These are phyloP conservation scores for Xylaria sp. DNA, from an alignment of 2,329 filamentous ascomycete species.

Conservation along the genomic window DNA sequence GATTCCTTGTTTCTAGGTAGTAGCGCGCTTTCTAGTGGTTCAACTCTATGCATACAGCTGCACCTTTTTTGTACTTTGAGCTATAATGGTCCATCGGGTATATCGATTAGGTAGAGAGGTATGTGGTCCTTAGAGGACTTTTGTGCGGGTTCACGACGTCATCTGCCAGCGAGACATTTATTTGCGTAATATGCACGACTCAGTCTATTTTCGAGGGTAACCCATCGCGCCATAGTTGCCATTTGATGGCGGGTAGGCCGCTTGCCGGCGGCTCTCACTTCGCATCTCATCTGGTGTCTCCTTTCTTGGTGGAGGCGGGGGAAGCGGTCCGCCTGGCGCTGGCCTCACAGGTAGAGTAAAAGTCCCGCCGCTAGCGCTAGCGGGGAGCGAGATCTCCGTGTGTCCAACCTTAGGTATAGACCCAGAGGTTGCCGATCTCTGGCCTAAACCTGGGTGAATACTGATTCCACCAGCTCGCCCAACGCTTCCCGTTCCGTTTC, in stretches of 20 bases:
- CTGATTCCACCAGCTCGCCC: slow-evolving; percentile 59
- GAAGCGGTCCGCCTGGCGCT: slow-evolving; percentile 68
- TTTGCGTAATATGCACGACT: slow-evolving; percentile 14
- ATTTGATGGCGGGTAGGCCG: slow-evolving; percentile 61
- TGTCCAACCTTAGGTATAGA: slow-evolving; percentile 62
- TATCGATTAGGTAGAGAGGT: slow-evolving; percentile 12
- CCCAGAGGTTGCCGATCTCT: slow-evolving; percentile 63
- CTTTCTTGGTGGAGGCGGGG: slow-evolving; percentile 70
- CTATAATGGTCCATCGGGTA: slow-evolving; percentile 13
- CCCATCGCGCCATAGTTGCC: slow-evolving; percentile 51
- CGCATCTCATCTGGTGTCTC: slow-evolving; percentile 65
- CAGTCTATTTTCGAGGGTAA: slow-evolving; percentile 49
- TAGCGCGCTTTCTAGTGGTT: slow-evolving; percentile 24
- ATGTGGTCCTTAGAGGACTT: slow-evolving; percentile 1
- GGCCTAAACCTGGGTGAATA: slow-evolving; percentile 65
- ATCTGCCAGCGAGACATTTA: slow-evolving; percentile 22
- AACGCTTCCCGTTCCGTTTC: slow-evolving; percentile 59
- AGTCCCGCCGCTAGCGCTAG: slow-evolving; percentile 60
- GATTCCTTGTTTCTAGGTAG: slow-evolving; percentile 24
- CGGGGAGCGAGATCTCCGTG: slow-evolving; percentile 50
- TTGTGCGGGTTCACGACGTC: slow-evolving; percentile 17
- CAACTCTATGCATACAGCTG: slow-evolving; percentile 29
- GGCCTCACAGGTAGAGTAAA: slow-evolving; percentile 74
- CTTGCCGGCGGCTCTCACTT: slow-evolving; percentile 64
- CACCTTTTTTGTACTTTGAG: slow-evolving; percentile 21